Base-by-base conservation (phyloP, 176 grass and related monocot genomes). In the Hordeum marinum region DNA sequence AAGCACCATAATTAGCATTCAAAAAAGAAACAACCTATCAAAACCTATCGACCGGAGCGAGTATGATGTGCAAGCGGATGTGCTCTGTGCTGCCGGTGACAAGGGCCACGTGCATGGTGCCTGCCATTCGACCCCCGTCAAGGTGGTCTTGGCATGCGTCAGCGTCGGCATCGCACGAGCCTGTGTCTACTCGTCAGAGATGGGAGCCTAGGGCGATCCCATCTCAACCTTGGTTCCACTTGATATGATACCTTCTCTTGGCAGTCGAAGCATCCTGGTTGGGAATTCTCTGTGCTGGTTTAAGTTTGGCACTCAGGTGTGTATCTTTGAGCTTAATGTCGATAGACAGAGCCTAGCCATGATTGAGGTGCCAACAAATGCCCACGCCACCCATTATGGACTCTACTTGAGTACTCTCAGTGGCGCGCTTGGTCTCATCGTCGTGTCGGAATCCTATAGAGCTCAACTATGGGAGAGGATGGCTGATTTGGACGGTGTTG, bases 1-100 rank as follows among this genome's bases (percentile, higher is more conserved):
- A 32, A 1, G n/a, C n/a, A n/a, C 3, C 3, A 1, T 3, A 3
- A 1, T 32, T 32, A 1, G 3, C 3, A 3, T 3, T 2, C 31
- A 32, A 32, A 1, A 1, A 32, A 32, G 31, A 3, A 32, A 3
- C 2, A 32, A 32, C 31, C 31, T 3, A 1, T 2, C 1, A 32
- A 32, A 3, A 3, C 2, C 3, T 32, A 32, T 2, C 31, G 31
- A 7, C 48, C 7, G 15, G 15, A 52, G 6, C 48, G 15, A 7
- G 15, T 18, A 1, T 34, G 1, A 18, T 11, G 18, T 78, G 23
- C 54, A n/a, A 15, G 3, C n/a, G 27, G 73, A 27, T 29, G 17
- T 57, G 9, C 31, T 57, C 46, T 20, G 26, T 21, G 72, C 6
- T 75, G 45, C n/a, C n/a, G n/a, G n/a, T n/a, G n/a, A n/a, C n/a